Percentiles rank a stretch among this genome's conserved stretches.
Evolutionary conservation across 345 rosid species (phyloP).

Genomic region (Acer saccharum): DNA sequence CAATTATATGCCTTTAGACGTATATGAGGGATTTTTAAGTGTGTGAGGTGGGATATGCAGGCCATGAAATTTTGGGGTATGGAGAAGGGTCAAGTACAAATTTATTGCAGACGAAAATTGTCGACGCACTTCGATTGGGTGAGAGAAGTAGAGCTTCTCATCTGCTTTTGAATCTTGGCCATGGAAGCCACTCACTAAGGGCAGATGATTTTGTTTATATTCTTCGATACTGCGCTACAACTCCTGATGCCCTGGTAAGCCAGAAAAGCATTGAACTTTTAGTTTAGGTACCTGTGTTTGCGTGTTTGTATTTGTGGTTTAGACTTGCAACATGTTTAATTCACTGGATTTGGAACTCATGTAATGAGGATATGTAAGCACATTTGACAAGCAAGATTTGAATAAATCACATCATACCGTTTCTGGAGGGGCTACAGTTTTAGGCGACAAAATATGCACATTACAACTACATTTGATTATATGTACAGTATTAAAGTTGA

Average conservation of each 20-base stretch:
- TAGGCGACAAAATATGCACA: background rate
- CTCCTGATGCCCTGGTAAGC: slow-evolving; percentile 80
- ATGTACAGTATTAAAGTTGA: background rate
- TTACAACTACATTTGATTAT: background rate
- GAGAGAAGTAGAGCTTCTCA: slow-evolving; percentile 65
- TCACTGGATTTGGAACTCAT: background rate
- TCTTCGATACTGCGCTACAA: slow-evolving; percentile 62
- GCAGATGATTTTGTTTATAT: slow-evolving; percentile 54
- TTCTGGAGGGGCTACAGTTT: background rate
- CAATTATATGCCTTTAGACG: background rate
- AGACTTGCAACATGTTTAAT: background rate
- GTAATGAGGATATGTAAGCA: slow-evolving; percentile 1
- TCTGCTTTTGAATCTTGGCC: slow-evolving; percentile 50
- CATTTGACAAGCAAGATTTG: background rate
- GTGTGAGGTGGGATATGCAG: slow-evolving; percentile 30
- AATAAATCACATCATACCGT: background rate
- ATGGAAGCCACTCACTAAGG: slow-evolving; percentile 30
- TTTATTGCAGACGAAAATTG: slow-evolving; percentile 48
- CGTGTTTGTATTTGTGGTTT: background rate
- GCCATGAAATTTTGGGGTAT: slow-evolving; percentile 26
- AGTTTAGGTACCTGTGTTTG: slow-evolving; percentile 1
- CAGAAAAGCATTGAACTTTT: slow-evolving; percentile 16
- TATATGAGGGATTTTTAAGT: background rate
- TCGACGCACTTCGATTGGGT: slow-evolving; percentile 63
- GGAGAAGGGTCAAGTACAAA: slow-evolving; percentile 31